phyloP scores from a whole-genome alignment of 148 eudicot species.

The Rhododendron ferrugineum region DNA sequence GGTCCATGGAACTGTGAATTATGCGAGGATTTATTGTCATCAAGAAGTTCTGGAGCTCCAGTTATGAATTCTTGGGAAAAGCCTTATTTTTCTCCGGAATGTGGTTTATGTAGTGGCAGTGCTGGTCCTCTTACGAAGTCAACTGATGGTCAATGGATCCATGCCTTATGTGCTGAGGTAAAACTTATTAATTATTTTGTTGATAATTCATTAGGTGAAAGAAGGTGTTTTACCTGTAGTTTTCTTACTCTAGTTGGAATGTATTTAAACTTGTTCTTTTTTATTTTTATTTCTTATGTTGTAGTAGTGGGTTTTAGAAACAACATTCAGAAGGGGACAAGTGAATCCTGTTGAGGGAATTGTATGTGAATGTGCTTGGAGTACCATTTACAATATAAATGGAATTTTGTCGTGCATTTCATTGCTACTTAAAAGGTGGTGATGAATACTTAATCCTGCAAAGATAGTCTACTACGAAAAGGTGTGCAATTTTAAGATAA shows the following conservation, averaged over 20 bases:
- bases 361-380: slow-evolving; percentile 35
- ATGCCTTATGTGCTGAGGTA: slow-evolving; percentile 96
- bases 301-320: slow-evolving; percentile 90
- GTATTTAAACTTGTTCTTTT: slow-evolving; percentile 15
- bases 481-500: too few relatives aligned
- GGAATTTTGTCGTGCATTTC: background rate
- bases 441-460: background rate
- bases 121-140: slow-evolving; percentile 89
- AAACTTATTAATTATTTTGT: slow-evolving; percentile 9
- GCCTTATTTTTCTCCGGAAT: slow-evolving; percentile 50
- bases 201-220: background rate
- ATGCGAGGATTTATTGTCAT: slow-evolving; percentile 56
- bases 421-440: background rate
- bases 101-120: slow-evolving; percentile 76
- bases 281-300: background rate
- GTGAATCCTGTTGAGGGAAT: slow-evolving; percentile 58
- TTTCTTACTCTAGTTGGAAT: background rate
- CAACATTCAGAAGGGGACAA: slow-evolving; percentile 83
- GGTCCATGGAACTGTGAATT: slow-evolving; percentile 97
- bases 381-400: background rate
- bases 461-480: too few relatives aligned
- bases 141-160: slow-evolving; percentile 80
- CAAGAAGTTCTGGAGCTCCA: slow-evolving; percentile 41
- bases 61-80: slow-evolving; percentile 35
- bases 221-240: background rate